Percentiles rank a stretch among this genome's conserved stretches.
phyloP scores from a whole-genome alignment of 306 rosid genomes.

The Lathyrus tuberosus region DNA sequence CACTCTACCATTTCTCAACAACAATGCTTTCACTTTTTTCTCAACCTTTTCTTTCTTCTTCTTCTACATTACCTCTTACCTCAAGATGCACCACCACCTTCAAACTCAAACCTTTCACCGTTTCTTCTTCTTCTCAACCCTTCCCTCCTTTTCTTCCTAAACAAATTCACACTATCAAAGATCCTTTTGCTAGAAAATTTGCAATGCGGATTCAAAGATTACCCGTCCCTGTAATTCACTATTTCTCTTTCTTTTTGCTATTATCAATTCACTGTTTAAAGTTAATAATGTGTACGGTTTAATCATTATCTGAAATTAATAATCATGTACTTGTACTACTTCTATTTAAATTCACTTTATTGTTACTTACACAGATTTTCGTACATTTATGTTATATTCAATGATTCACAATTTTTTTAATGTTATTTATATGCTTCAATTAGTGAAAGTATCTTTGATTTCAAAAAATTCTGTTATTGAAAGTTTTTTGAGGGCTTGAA shows the following conservation, averaged over 20 bases:
- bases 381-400: neutral
- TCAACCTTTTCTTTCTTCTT: constrained; percentile 26
- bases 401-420: neutral
- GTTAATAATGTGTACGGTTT: neutral
- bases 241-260: neutral
- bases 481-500: neutral
- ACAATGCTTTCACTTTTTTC: constrained; percentile 18
- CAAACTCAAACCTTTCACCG: constrained; percentile 27
- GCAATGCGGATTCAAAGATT: constrained; percentile 76
- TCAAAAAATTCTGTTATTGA: neutral
- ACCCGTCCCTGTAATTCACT: constrained; percentile 52
- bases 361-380: neutral
- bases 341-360: neutral
- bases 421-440: neutral
- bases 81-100: constrained; percentile 33
- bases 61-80: constrained; percentile 14
- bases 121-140: constrained; percentile 26
- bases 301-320: neutral
- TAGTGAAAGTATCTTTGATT: neutral
- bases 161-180: constrained; percentile 59
- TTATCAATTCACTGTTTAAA: too few species aligned
- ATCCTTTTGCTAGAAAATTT: constrained; percentile 66
- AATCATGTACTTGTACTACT: neutral
- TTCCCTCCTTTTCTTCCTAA: constrained; percentile 89
- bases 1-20: neutral